A percentile compares a stretch with the other conserved stretches of the same genome.
Conservation (phyloP, 768 basidiomycete species). For the Podaxis sp. region DNA sequence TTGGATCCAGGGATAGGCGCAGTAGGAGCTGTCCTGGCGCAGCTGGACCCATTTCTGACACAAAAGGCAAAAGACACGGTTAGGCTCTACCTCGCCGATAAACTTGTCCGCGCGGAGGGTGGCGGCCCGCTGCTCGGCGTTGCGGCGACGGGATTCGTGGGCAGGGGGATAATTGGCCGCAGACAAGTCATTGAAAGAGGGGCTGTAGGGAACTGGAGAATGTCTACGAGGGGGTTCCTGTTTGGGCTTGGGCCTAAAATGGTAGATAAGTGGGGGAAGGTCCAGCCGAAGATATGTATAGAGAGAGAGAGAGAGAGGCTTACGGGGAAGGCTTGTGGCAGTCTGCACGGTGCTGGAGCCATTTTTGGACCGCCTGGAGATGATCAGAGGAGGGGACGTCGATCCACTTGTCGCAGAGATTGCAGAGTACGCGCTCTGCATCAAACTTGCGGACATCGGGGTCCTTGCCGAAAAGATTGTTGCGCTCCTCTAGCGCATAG, state of each 20-base stretch:
- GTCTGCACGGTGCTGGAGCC: slow-evolving; percentile 59
- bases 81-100: slow-evolving; percentile 70
- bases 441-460: slow-evolving; percentile 76
- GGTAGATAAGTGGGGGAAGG: too few species aligned
- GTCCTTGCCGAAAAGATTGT: slow-evolving; percentile 58
- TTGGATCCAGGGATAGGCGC: slow-evolving; percentile 81
- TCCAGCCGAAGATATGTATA: too few species aligned
- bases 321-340: slow-evolving; percentile 43
- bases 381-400: slow-evolving; percentile 59
- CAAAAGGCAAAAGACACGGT: slow-evolving; percentile 69
- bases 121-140: slow-evolving; percentile 78
- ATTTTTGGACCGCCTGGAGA: slow-evolving; percentile 58
- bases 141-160: slow-evolving; percentile 69
- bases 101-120: slow-evolving; percentile 65
- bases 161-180: slow-evolving; percentile 55
- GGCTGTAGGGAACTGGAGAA: slow-evolving; percentile 26
- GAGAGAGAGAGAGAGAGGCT: background rate
- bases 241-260: background rate
- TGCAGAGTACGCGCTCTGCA: slow-evolving; percentile 68
- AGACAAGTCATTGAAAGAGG: slow-evolving; percentile 58
- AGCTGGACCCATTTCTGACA: slow-evolving; percentile 86
- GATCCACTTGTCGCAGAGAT: slow-evolving; percentile 71
- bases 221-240: slow-evolving; percentile 23
- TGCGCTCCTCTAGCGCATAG: slow-evolving; percentile 61
- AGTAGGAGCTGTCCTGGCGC: slow-evolving; percentile 74